Percentiles rank a stretch among this genome's conserved stretches.
phyloP scores from a whole-genome alignment of 75 land plant genomes.

The Picea glauca region DNA sequence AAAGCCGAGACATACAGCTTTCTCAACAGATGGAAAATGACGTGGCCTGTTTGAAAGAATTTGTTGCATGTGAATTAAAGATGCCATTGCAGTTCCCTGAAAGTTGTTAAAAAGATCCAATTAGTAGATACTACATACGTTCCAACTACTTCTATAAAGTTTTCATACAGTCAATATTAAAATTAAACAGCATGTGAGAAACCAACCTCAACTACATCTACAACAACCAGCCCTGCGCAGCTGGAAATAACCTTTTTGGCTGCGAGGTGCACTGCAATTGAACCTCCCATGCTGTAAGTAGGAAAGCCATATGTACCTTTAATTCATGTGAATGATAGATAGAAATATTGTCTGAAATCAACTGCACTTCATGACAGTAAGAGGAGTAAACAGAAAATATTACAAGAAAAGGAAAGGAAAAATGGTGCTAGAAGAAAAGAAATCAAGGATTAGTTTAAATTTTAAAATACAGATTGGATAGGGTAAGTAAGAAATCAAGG shows the following conservation, averaged over 20 bases:
- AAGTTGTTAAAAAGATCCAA: slow-evolving; percentile 1
- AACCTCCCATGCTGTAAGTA: slow-evolving; percentile 92
- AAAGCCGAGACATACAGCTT: slow-evolving; percentile 60
- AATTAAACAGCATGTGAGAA: background rate
- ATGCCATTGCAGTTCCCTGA: slow-evolving; percentile 97
- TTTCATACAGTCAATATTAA: background rate
- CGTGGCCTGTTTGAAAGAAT: slow-evolving; percentile 79
- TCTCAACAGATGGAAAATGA: slow-evolving; percentile 70
- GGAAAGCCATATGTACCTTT: background rate
- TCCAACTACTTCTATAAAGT: background rate
- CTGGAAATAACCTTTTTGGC: slow-evolving; percentile 63
- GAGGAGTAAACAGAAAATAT: background rate
- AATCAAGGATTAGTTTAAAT: no score
- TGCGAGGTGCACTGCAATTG: slow-evolving; percentile 89
- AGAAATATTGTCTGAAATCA: background rate
- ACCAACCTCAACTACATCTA: slow-evolving; percentile 97
- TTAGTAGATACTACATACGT: background rate
- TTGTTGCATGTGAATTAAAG: slow-evolving; percentile 91
- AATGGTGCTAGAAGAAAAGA: no score
- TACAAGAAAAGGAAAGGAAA: background rate
- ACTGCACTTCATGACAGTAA: background rate
- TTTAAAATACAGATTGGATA: no score
- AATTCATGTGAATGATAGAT: background rate
- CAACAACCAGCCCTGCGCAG: slow-evolving; percentile 72
- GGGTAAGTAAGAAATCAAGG: no score